A percentile compares a stretch with the other conserved stretches of the same genome.
Conservation (phyloP, 345 rosid species). For the Kandelia obovata region DNA sequence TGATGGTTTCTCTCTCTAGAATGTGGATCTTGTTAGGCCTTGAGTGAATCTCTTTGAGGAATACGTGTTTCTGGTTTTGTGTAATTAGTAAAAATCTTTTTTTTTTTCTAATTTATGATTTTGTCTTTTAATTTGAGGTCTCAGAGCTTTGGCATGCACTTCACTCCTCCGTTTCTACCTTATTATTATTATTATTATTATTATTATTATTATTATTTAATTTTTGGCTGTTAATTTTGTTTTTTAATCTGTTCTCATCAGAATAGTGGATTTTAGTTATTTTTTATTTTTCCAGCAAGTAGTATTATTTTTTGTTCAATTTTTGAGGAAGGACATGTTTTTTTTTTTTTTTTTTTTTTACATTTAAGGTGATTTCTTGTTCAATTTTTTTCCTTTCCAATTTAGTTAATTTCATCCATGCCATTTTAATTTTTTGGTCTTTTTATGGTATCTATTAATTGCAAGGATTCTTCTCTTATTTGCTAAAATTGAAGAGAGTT, state of each 20-base stretch:
- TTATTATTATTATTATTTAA: no score
- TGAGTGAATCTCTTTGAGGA: neutral
- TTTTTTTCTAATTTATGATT: neutral
- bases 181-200: no score
- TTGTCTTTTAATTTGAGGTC: conserved; percentile 10
- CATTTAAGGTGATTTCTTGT: no score
- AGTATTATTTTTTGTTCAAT: neutral
- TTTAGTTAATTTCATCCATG: no score
- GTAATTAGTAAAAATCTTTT: neutral
- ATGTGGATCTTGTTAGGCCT: neutral
- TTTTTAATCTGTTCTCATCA: neutral
- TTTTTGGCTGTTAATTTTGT: neutral
- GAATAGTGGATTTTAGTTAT: neutral
- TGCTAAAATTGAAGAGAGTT: conserved; percentile 16
- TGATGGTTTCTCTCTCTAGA: neutral
- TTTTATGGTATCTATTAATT: neutral
- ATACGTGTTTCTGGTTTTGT: conserved; percentile 10
- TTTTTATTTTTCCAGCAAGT: neutral
- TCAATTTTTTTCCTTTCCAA: no score
- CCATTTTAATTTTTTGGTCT: no score
- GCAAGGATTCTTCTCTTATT: conserved; percentile 6
- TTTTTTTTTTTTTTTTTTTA: no score
- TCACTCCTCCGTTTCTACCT: neutral
- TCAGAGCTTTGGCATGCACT: neutral
- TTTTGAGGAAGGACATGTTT: neutral